Percentiles rank a stretch among this genome's conserved stretches.
Evolutionary conservation across 2,329 filamentous ascomycete species (phyloP).

Genomic region (Microdochium trichocladiopsis): DNA sequence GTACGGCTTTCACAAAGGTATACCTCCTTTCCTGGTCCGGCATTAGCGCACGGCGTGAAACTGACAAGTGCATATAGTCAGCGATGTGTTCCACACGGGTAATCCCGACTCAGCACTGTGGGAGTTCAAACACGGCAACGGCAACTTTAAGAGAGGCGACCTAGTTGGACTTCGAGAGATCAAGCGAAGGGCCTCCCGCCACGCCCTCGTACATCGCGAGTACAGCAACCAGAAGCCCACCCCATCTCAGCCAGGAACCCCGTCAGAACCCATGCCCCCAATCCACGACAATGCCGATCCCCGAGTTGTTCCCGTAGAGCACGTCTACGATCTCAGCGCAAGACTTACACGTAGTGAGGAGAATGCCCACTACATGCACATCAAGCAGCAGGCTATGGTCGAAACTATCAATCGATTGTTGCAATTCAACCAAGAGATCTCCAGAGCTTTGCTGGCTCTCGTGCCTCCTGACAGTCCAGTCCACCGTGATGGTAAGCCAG

Average conservation of each 20-base stretch:
- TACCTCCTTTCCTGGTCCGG: conserved; percentile 7
- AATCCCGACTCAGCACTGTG: conserved; percentile 89
- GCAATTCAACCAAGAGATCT: conserved; percentile 80
- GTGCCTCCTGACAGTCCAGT: conserved; percentile 70
- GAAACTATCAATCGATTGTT: conserved; percentile 67
- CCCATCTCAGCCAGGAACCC: conserved; percentile 74
- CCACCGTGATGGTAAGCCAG: conserved; percentile 70
- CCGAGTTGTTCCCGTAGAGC: conserved; percentile 69
- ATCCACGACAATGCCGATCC: conserved; percentile 70
- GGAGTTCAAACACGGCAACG: conserved; percentile 98
- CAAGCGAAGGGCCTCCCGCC: conserved; percentile 86
- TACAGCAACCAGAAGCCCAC: conserved; percentile 73
- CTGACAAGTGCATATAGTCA: conserved; percentile 51
- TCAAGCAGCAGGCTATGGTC: conserved; percentile 74
- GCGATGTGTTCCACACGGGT: conserved; percentile 95
- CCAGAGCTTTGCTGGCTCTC: conserved; percentile 65
- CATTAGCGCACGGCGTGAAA: neutral
- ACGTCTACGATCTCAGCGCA: conserved; percentile 72
- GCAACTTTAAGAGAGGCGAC: conserved; percentile 94
- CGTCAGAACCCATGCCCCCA: conserved; percentile 68
- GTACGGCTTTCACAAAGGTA: conserved; percentile 99
- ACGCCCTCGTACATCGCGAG: conserved; percentile 88
- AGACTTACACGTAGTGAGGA: conserved; percentile 81
- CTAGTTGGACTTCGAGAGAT: conserved; percentile 88
- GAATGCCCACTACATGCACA: conserved; percentile 67